Percentiles rank a stretch among this genome's conserved stretches.
These are phyloP conservation scores for Triticum monococcum DNA, from an alignment of 176 grass and related monocot genomes.

Conservation along the genomic window DNA sequence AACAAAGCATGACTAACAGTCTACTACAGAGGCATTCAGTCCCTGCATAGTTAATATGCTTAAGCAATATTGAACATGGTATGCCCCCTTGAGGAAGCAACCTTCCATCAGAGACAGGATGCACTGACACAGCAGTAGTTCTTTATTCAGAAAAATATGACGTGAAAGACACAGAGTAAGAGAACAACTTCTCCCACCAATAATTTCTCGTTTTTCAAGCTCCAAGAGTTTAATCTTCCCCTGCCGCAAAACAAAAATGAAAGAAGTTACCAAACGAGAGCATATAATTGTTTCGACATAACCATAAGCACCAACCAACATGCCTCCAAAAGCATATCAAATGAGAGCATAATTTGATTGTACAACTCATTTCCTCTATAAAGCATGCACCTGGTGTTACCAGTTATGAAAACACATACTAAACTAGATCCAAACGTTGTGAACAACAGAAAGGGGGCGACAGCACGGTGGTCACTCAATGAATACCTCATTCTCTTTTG, in stretches of 20 bases:
- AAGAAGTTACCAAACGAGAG: conserved; percentile 22
- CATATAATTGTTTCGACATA: neutral
- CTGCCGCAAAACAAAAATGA: conserved; percentile 33
- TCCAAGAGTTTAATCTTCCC: conserved; percentile 61
- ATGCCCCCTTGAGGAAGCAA: conserved; percentile 21
- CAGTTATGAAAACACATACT: neutral
- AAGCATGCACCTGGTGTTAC: neutral
- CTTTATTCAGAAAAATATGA: conserved; percentile 16
- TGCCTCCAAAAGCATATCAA: neutral
- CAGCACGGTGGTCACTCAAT: neutral
- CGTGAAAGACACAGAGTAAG: conserved; percentile 23
- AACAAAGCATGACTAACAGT: neutral
- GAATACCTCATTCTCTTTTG: conserved; percentile 64
- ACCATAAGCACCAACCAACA: neutral
- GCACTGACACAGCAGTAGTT: neutral
- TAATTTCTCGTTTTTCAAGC: conserved; percentile 80
- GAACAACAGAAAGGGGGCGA: neutral
- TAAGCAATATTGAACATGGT: neutral
- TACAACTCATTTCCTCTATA: neutral
- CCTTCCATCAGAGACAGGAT: conserved; percentile 20
- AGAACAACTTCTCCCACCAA: conserved; percentile 60
- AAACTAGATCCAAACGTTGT: neutral
- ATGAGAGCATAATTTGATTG: neutral
- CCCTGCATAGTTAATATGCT: neutral
- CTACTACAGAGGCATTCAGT: neutral